phyloP scores from a whole-genome alignment of 495 filamentous ascomycete genomes.

The Penicillium alfredii region DNA sequence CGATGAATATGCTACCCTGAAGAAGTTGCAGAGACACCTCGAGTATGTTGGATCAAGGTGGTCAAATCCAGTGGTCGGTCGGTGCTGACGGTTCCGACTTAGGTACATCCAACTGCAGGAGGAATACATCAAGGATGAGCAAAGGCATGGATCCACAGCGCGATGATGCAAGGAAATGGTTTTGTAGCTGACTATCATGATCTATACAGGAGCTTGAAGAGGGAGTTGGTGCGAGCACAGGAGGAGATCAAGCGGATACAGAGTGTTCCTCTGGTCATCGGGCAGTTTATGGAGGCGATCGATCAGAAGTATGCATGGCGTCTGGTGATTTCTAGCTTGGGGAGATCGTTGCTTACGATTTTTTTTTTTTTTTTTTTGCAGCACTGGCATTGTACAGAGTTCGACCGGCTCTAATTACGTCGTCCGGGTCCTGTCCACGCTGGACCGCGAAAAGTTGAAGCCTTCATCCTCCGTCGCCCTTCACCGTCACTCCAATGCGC shows the following conservation, averaged over 20 bases:
- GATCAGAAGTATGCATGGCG: constrained; percentile 78
- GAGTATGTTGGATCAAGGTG: constrained; percentile 53
- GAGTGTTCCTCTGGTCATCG: constrained; percentile 94
- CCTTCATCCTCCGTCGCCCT: constrained; percentile 95
- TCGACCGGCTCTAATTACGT: constrained; percentile 99
- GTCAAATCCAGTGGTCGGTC: neutral
- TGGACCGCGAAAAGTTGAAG: constrained; percentile 96
- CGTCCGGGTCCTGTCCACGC: constrained; percentile 94
- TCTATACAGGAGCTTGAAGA: constrained; percentile 76
- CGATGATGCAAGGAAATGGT: neutral
- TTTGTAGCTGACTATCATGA: constrained; percentile 7
- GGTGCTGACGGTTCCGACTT: constrained; percentile 25
- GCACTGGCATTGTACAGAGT: constrained; percentile 96
- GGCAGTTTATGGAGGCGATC: constrained; percentile 99
- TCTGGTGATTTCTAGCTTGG: too few relatives aligned
- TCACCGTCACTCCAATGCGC: constrained; percentile 95
- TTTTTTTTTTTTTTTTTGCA: constrained; percentile 41
- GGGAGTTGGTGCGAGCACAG: constrained; percentile 93
- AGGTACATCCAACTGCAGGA: constrained; percentile 97
- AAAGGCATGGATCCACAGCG: constrained; percentile 52
- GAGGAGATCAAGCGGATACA: constrained; percentile 99
- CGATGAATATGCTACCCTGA: constrained; percentile 92
- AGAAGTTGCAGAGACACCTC: constrained; percentile 90
- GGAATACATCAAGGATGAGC: constrained; percentile 99
- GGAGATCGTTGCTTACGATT: too few relatives aligned